Evolutionary conservation across 768 basidiomycete species (phyloP), one percentile per base, ranked within the genome.

Genomic region (Roridomyces roridus): DNA sequence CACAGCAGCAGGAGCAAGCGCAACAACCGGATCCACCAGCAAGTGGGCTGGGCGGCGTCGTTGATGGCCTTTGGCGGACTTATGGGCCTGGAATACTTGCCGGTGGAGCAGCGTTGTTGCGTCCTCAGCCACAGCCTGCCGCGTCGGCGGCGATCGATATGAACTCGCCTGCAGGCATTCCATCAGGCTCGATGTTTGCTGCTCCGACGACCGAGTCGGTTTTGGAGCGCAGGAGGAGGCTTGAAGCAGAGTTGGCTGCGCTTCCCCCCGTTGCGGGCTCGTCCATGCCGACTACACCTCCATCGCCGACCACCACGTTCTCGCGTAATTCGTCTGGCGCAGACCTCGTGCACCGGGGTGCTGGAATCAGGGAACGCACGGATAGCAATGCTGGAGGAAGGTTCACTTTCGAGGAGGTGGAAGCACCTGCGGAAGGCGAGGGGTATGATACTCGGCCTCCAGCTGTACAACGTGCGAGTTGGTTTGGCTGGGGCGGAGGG

Each of bases 51-150:
- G 37, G 52, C 2, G 61, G 81, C 81, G 2, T 82, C 79, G 20
- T 84, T 83, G 61, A 57, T 28, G 49, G 57, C 0, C 74, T 94
- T 15, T 94, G 92, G 92, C 77, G 79, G n/a, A 82, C 85, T 2
- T 94, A 91, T 59, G 92, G 91, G 1, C 92, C 92, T 0, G 68
- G 80, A 3, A 79, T 93, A 39, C 64, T 93, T 12, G 89, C 88
- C 3, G 80, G 84, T 1, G 88, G 91, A 18, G 80, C 88, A 0
- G 82, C 84, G 3, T 68, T 92, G 5, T 70, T 92, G 14, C 77
- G 77, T 17, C 84, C 86, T 57, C 75, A 81, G 20, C 74, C 82
- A 12, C 72, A 75, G 0, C 73, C 76, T 17, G 72, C 83, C 0
- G 65, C 73, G 29, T 57, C 75, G 25, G 68, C 69, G 68, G 70